Base-by-base conservation (phyloP, 345 rosid species). In the Iberis pinnata region DNA sequence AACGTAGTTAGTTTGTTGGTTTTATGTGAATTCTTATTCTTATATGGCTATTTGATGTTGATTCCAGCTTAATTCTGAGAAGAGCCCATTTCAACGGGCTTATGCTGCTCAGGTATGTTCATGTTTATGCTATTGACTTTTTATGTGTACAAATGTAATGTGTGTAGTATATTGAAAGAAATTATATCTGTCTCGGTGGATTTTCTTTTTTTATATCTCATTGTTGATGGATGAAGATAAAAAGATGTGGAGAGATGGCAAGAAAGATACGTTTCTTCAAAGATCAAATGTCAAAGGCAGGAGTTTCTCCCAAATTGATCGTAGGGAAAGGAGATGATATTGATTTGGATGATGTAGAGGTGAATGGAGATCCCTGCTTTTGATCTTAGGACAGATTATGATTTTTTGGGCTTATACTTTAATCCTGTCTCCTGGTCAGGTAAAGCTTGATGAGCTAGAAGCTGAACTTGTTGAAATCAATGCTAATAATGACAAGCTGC, bases 191-290 rank as follows among this genome's bases (percentile, higher is more conserved):
- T 36, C 57, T 6, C 45, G 33, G 10, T 41, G 43, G 18, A 19
- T 29, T 42, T 40, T 1, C n/a, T 44, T 33, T 35, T 25, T 26
- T 33, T 63, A 40, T 38, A n/a, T n/a, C n/a, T n/a, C 5, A 7
- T 45, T 63, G 16, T 53, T 46, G 55, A 46, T 55, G 43, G 38
- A 48, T 49, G 62, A 63, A 89, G 97, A 88, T 89, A 11, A 89
- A 89, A 70, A 76, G 96, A 49, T 90, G 96, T 17, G 95, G 84
- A 54, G 98, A 90, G 70, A 90, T 87, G 96, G 83, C 95, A 12
- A 82, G 98, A 43, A 87, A 82, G 74, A 67, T 90, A n/a, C 81
- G 85, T 15, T 87, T 84, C 76, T 73, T 90, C 62, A 90, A 77
- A 74, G 96, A 90, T 16, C 98, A 90, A 78, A 82, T 80, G 53